Percentiles rank a stretch among this genome's conserved stretches.
Conservation (phyloP, 768 basidiomycete genomes). For the Rhizopogon salebrosus region DNA sequence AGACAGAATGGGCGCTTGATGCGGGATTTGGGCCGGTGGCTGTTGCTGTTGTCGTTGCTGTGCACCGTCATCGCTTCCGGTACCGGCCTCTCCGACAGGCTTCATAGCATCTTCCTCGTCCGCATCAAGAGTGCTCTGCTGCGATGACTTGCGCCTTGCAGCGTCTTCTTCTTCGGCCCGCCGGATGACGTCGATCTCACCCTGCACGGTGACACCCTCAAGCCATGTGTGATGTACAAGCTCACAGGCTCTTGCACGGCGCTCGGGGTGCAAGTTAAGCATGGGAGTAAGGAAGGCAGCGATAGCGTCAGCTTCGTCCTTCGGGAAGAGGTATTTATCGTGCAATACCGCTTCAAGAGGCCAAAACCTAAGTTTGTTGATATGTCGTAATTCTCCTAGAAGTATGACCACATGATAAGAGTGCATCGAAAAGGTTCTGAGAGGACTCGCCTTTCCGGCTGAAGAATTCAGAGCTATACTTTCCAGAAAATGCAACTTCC, state of each 20-base stretch:
- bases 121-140: constrained; percentile 12
- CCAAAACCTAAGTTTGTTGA: constrained; percentile 92
- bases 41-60: constrained; percentile 5
- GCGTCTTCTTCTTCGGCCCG: constrained; percentile 54
- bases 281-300: constrained; percentile 82
- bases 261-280: constrained; percentile 85
- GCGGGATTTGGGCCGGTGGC: background rate
- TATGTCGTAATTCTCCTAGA: constrained; percentile 82
- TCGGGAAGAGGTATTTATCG: constrained; percentile 94
- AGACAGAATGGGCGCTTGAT: constrained; percentile 28
- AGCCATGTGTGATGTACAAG: constrained; percentile 86
- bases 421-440: background rate
- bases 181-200: constrained; percentile 80
- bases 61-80: constrained; percentile 4
- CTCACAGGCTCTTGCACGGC: constrained; percentile 84
- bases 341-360: constrained; percentile 75
- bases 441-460: constrained; percentile 76
- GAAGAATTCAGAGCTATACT: constrained; percentile 93
- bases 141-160: constrained; percentile 12
- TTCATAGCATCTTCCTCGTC: constrained; percentile 61
- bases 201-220: constrained; percentile 78
- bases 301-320: constrained; percentile 75
- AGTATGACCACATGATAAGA: background rate
- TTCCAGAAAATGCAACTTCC: constrained; percentile 79
- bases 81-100: constrained; percentile 39